Base-by-base conservation (phyloP, 768 basidiomycete species). In the Tremella yokohamensis region DNA sequence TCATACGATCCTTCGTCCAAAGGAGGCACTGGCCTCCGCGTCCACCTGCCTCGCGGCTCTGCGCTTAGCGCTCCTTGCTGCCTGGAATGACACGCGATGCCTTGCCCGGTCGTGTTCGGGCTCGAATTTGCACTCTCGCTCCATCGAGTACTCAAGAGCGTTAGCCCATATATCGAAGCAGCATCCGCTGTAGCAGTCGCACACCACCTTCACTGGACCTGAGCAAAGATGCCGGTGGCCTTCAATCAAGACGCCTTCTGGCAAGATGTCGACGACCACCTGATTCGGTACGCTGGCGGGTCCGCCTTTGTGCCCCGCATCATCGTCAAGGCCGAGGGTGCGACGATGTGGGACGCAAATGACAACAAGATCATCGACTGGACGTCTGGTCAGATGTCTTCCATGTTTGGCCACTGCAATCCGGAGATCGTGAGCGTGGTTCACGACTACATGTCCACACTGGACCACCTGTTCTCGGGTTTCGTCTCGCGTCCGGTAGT, bases 311-410 rank as follows among this genome's bases (percentile, higher is more conserved):
- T 54, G 3, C 29, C 29, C 6, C 29, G 29, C 29, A 52, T 63
- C 22, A 38, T 59, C 18, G 54, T 50, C 40, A 48, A 53, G 54
- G 52, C 62, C 4, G 29, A 63, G 44, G 62, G 62, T 18, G 51
- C 53, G 2, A 42, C 53, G 3, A 22, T 63, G 34, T 56, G 62
- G 54, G 67, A 71, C 50, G 40, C 50, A 8, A 52, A 66, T 25
- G 69, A 58, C 6, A 54, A 39, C 18, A 40, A 58, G 51, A 72
- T 72, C 48, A 45, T 72, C 37, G 70, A 72, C 51, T 72, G 64
- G 39, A 72, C 70, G 13, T 53, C 49, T 49, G 70, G 70, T 2
- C 70, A 72, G 50, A 72, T 72, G 70, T 62, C 60, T 8, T 62
- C 62, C 20, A 26, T 71, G 26, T 61, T 71, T 13, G 69, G 69